Evolutionary conservation across 805 yeast species (phyloP), one percentile per base, ranked within the genome.

Genomic region (Wickerhamomyces pijperi): DNA sequence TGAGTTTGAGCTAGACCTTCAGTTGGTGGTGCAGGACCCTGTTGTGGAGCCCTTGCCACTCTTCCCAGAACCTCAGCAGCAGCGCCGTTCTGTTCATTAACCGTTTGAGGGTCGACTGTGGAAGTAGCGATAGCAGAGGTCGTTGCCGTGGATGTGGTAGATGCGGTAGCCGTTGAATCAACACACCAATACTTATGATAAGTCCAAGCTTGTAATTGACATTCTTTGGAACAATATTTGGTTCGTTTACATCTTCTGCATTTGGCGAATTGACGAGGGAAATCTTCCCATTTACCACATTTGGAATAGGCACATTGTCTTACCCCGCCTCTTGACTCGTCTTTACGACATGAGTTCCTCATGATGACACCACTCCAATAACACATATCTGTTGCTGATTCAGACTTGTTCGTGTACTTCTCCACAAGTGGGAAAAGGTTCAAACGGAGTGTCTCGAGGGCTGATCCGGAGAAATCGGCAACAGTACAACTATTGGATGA

Each of bases 321-420:
- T 23, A 90, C 82, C 2, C 97, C 96, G 15, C 90, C 90, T 42
- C 81, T 72, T 34, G 70, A 58, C 54, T 88, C 97, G 56, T 90
- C 92, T 52, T 88, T 78, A 41, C 97, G 73, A 56, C 96, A 90
- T 1, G 95, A 87, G 58, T 92, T 92, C 40, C 97, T 70, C 88
- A 92, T 92, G 32, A 88, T 86, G n/a, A 90, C 95, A 3, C 95
- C 92, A 3, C 97, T 85, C 98, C 98, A 90, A 59, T 88, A 87
- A 48, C 82, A 80, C 67, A 87, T 76, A 48, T 88, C 96, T n/a
- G 34, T 79, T 74, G 3, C 85, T 76, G 47, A 81, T 74, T 68
- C 62, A 39, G 72, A 67, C 40, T 70, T 69, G 16, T 75, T 72
- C 0, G 97, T 90, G 56, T 85, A 90, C 57, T 83, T 78, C 58